phyloP scores from a whole-genome alignment of 2,329 filamentous ascomycete species.

The Fusarium gaditjirri region DNA sequence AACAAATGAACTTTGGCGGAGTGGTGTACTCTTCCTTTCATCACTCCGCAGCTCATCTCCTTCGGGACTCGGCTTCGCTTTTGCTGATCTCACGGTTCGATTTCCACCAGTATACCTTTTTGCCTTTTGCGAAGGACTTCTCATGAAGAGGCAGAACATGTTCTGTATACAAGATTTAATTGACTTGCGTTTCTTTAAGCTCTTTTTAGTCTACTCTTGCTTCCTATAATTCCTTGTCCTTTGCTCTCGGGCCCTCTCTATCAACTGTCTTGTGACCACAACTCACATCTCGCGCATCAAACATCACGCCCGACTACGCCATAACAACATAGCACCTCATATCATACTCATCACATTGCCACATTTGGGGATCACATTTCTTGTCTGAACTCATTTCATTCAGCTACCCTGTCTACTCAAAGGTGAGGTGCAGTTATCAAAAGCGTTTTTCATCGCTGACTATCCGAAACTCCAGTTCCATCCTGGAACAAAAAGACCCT shows the following conservation, averaged over 20 bases:
- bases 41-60: background rate
- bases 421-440: constrained; percentile 7
- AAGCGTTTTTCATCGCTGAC: constrained; percentile 14
- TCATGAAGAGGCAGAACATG: rapidly evolving
- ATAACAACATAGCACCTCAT: background rate
- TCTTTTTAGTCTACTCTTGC: background rate
- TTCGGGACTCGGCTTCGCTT: constrained; percentile 20
- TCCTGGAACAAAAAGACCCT: constrained; percentile 27
- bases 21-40: background rate
- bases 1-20: background rate
- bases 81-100: background rate
- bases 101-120: background rate
- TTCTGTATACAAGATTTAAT: background rate
- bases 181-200: background rate
- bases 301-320: background rate
- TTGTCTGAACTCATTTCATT: constrained; percentile 28
- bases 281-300: background rate
- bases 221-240: background rate
- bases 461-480: constrained; percentile 40
- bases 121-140: background rate
- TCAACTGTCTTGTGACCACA: background rate
- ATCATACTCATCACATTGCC: background rate
- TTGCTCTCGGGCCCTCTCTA: background rate
- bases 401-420: constrained; percentile 19
- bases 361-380: background rate